phyloP scores from a whole-genome alignment of 2,329 filamentous ascomycete species.

The Ophiostoma triangulosporum region DNA sequence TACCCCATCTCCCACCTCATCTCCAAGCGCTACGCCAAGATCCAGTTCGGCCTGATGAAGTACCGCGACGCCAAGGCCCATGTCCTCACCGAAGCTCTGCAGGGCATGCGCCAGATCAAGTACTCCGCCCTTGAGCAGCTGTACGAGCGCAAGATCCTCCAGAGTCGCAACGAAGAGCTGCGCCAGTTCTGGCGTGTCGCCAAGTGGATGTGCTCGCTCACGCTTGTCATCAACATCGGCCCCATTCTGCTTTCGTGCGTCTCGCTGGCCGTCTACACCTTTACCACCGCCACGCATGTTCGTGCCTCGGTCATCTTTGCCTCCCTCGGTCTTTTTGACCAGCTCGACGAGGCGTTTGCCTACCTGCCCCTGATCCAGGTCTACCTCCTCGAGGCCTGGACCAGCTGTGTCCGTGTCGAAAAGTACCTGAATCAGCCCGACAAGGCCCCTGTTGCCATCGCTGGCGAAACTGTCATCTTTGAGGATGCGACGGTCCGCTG shows the following conservation, averaged over 20 bases:
- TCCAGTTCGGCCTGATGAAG: conserved; percentile 24
- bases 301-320: conserved; percentile 24
- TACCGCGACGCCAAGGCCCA: conserved; percentile 23
- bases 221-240: conserved; percentile 20
- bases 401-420: conserved; percentile 22
- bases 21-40: conserved; percentile 19
- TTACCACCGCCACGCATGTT: conserved; percentile 20
- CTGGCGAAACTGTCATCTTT: conserved; percentile 18
- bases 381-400: conserved; percentile 24
- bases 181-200: conserved; percentile 21
- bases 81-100: conserved; percentile 23
- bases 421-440: conserved; percentile 22
- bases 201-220: conserved; percentile 19
- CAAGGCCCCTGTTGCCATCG: conserved; percentile 16
- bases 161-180: conserved; percentile 23
- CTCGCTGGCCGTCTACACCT: conserved; percentile 21
- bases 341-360: conserved; percentile 22
- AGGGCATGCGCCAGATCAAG: conserved; percentile 26
- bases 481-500: conserved; percentile 22
- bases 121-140: conserved; percentile 24
- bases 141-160: conserved; percentile 23
- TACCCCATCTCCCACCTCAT: conserved; percentile 20
- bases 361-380: conserved; percentile 22
- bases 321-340: conserved; percentile 23
- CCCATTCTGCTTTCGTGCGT: conserved; percentile 23